Evolutionary conservation across 75 land plant species (phyloP).

Genomic region (Isoetes taiwanensis): DNA sequence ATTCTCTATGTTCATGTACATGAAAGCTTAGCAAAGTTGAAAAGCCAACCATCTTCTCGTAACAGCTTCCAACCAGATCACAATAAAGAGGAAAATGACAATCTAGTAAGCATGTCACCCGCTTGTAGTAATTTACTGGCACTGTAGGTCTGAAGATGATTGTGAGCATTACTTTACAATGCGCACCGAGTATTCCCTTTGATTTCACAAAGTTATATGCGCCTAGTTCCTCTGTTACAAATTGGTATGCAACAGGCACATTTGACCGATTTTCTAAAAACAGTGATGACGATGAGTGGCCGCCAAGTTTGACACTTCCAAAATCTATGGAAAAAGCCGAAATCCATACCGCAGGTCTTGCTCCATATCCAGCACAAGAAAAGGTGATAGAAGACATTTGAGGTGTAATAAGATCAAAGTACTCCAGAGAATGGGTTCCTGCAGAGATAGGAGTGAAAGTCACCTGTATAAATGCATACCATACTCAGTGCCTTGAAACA

Average conservation of each 20-base stretch:
- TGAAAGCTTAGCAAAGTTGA: constrained; percentile 19
- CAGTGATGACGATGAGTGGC: constrained; percentile 14
- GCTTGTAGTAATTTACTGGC: constrained; percentile 24
- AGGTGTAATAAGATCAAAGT: constrained; percentile 19
- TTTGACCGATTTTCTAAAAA: constrained; percentile 16
- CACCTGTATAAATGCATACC: too few relatives aligned
- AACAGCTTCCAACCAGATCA: constrained; percentile 27
- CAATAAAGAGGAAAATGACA: constrained; percentile 26
- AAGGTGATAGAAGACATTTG: constrained; percentile 15
- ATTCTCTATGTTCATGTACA: constrained; percentile 17
- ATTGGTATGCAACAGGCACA: constrained; percentile 20
- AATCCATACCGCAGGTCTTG: constrained; percentile 16
- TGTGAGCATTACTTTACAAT: constrained; percentile 7
- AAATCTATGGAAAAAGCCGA: constrained; percentile 20
- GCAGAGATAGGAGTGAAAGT: constrained; percentile 23
- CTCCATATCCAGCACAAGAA: constrained; percentile 24
- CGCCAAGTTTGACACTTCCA: constrained; percentile 24
- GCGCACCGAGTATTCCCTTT: constrained; percentile 9
- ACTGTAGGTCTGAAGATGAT: constrained; percentile 16
- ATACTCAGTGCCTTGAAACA: too few relatives aligned
- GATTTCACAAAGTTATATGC: constrained; percentile 6
- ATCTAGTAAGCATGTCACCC: constrained; percentile 19
- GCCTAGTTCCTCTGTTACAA: constrained; percentile 10
- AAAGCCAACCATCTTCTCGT: constrained; percentile 12
- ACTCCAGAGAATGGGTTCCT: constrained; percentile 23